Evolutionary conservation across 2,329 filamentous ascomycete genomes (phyloP), one percentile per base, ranked within the genome.

Genomic region (Zalaria obscura): DNA sequence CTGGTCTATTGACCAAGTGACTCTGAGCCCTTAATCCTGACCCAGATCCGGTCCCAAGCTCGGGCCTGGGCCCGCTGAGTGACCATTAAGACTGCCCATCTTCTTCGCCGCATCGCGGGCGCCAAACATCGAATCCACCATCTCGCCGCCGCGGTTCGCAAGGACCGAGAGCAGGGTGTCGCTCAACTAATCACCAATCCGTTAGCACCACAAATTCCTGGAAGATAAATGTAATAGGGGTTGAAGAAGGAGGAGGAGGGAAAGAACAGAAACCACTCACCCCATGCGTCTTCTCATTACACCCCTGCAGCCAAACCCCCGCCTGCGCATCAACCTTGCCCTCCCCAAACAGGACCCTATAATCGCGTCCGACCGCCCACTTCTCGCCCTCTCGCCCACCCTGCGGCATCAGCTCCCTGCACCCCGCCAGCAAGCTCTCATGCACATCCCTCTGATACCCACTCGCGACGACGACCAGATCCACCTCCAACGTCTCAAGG

Each of bases 301-400:
- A 95, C 28, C 89, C 89, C 60, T 96, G 91, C 52, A 96, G 69
- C 81, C 84, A 96, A 44, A 96, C 70, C 3, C 88, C 88, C 9
- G 85, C 81, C 36, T 79, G 76, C 0, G 70, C 57, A n/a, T 76
- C 72, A 29, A 96, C 80, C 38, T 73, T 70, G 27, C 74, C 78
- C 1, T 73, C 65, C 38, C 74, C 70, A 56, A 93, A 86, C 44
- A 78, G 66, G 38, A 95, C 75, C 40, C 72, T 72, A 61, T 96
- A 96, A 58, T 95, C 76, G 40, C 89, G 74, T 28, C 70, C 69
- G 1, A 94, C 83, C 10, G 70, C 68, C 64, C 85, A 80, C 45
- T 74, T 67, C 27, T 69, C 62, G 5, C 55, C 59, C 6, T 54
- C 48, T 29, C 65, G 59, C 28, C 65, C 64, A 5, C 63, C 62